Evolutionary conservation across 1,284 basidiomycete genomes (phyloP).

Genomic region (Mycocalia duriaeana): DNA sequence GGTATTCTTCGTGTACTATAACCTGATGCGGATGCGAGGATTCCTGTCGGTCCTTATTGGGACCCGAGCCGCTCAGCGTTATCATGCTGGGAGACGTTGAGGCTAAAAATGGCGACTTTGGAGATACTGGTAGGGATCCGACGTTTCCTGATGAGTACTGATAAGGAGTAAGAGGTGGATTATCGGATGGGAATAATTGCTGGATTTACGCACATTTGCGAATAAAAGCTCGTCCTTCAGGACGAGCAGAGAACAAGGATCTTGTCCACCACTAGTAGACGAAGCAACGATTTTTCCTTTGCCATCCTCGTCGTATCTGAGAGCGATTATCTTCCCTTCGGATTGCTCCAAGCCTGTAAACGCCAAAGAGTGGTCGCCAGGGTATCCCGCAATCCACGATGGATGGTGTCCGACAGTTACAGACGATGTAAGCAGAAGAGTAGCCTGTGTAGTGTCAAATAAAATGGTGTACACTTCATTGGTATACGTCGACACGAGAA

Average conservation of each 20-base stretch:
- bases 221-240: slow-evolving; percentile 49
- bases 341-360: slow-evolving; percentile 59
- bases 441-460: slow-evolving; percentile 35
- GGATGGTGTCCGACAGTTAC: slow-evolving; percentile 57
- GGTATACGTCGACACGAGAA: slow-evolving; percentile 64
- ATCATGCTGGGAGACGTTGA: slow-evolving; percentile 23
- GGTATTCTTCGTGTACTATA: slow-evolving; percentile 31
- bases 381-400: slow-evolving; percentile 64
- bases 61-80: slow-evolving; percentile 49
- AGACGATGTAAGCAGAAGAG: slow-evolving; percentile 39
- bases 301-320: slow-evolving; percentile 47
- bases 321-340: slow-evolving; percentile 51
- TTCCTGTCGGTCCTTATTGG: slow-evolving; percentile 57
- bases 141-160: slow-evolving; percentile 63
- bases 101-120: slow-evolving; percentile 40
- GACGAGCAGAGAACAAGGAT: slow-evolving; percentile 56
- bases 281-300: slow-evolving; percentile 41
- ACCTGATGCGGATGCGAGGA: slow-evolving; percentile 69
- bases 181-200: neutral
- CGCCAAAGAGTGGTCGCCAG: slow-evolving; percentile 46
- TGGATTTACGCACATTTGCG: slow-evolving; percentile 54
- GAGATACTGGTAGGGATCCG: slow-evolving; percentile 43
- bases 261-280: slow-evolving; percentile 47
- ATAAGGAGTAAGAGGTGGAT: slow-evolving; percentile 4
- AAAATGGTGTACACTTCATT: slow-evolving; percentile 49